phyloP scores from a whole-genome alignment of 129 eudicot species.

The Calendula officinalis region DNA sequence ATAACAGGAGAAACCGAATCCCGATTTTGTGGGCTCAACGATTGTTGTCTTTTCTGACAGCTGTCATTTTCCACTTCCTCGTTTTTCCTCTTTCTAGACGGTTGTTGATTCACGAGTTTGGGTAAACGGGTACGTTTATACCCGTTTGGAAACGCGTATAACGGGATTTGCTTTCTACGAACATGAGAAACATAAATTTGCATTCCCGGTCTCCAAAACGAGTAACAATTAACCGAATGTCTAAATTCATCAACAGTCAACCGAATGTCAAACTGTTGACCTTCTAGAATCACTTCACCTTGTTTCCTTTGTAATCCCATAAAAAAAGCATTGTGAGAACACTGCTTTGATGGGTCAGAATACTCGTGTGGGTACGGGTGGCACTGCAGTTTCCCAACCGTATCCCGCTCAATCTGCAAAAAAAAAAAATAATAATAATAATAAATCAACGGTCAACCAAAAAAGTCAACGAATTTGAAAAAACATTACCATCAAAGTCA shows the following conservation, averaged over 20 bases:
- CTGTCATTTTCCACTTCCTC: slow-evolving; percentile 34
- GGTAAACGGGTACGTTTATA: slow-evolving; percentile 42
- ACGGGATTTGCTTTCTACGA: slow-evolving; percentile 68
- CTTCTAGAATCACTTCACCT: slow-evolving; percentile 72
- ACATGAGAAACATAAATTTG: slow-evolving; percentile 80
- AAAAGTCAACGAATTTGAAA: neutral
- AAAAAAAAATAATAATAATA: neutral
- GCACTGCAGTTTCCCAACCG: slow-evolving; percentile 77
- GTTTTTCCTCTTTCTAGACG: slow-evolving; percentile 18
- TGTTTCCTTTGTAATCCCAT: slow-evolving; percentile 92
- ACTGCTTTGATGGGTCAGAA: slow-evolving; percentile 50
- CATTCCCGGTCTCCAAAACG: slow-evolving; percentile 91
- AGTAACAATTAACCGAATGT: slow-evolving; percentile 62
- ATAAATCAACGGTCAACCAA: neutral
- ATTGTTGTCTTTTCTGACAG: slow-evolving; percentile 42
- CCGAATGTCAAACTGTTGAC: slow-evolving; percentile 95
- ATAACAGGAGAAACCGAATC: slow-evolving; percentile 57
- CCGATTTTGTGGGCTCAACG: slow-evolving; percentile 40
- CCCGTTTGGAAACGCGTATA: slow-evolving; percentile 60
- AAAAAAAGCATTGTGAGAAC: slow-evolving; percentile 72
- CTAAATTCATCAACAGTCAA: slow-evolving; percentile 80
- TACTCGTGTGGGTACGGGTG: slow-evolving; percentile 92
- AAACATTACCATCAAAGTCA: slow-evolving; percentile 76
- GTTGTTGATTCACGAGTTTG: slow-evolving; percentile 33
- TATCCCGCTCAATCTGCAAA: slow-evolving; percentile 85